Conservation (phyloP, 139 green algal genomes). For the Micractinium sp. region DNA sequence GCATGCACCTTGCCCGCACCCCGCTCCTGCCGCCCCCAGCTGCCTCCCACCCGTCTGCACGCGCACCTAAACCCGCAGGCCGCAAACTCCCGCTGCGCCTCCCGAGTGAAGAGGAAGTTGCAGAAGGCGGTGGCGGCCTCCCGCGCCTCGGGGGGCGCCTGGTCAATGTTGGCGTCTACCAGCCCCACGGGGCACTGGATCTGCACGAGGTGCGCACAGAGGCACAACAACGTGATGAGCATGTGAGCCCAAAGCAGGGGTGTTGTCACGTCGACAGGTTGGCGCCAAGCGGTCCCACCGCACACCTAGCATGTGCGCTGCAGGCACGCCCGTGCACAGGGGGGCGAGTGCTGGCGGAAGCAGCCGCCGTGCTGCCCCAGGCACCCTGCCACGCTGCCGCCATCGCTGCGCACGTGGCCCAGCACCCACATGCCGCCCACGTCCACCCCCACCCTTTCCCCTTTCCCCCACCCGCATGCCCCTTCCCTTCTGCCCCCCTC, state of each 20-base stretch:
- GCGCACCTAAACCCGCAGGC: constrained; percentile 73
- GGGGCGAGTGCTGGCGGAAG: too few species aligned
- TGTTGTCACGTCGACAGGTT: constrained; percentile 46
- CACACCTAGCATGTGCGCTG: too few species aligned
- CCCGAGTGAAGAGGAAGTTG: constrained; percentile 72
- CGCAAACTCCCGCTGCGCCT: constrained; percentile 79
- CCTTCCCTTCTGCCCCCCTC: neutral
- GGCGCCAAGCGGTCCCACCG: constrained; percentile 50
- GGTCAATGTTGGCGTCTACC: constrained; percentile 52
- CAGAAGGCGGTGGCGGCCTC: constrained; percentile 73
- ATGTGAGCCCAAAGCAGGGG: neutral
- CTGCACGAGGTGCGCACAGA: constrained; percentile 43
- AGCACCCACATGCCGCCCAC: too few species aligned
- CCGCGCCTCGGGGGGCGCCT: constrained; percentile 39
- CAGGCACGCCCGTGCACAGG: too few species aligned
- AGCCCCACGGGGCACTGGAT: constrained; percentile 61
- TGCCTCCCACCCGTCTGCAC: too few species aligned
- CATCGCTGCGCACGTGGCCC: too few species aligned
- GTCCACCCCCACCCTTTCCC: neutral
- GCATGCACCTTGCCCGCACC: constrained; percentile 32
- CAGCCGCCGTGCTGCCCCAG: too few species aligned
- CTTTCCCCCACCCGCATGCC: neutral
- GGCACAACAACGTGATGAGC: neutral
- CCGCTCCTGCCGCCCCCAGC: too few species aligned
- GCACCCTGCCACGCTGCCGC: too few species aligned